phyloP scores from a whole-genome alignment of 176 grass and related monocot genomes.

The Microstegium vimineum region DNA sequence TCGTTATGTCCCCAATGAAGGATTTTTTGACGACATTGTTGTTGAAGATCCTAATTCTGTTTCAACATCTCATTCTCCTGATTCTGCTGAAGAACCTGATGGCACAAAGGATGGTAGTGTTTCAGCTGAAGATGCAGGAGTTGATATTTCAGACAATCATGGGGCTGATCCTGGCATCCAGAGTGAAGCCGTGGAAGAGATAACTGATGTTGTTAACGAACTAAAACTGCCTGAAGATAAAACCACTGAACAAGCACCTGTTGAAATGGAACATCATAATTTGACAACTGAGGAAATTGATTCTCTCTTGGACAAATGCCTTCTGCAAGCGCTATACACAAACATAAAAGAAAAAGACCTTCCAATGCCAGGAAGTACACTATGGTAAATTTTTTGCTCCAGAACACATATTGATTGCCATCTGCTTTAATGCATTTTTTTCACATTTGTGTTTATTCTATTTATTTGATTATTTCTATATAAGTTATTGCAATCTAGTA shows the following conservation, averaged over 20 bases:
- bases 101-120: conserved; percentile 11
- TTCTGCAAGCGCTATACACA: conserved; percentile 85
- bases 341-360: conserved; percentile 86
- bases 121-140: conserved; percentile 22
- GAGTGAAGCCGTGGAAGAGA: conserved; percentile 43
- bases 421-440: not conserved
- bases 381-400: conserved; percentile 56
- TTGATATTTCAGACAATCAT: conserved; percentile 38
- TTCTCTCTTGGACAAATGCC: conserved; percentile 77
- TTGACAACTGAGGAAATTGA: conserved; percentile 84
- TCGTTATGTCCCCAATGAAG: conserved; percentile 8
- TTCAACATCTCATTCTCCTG: conserved; percentile 29
- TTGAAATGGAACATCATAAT: conserved; percentile 63
- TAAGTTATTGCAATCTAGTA: not conserved
- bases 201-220: conserved; percentile 39
- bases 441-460: not conserved
- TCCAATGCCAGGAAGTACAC: conserved; percentile 81
- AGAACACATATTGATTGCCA: not conserved
- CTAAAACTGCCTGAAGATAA: conserved; percentile 48
- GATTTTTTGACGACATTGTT: no score
- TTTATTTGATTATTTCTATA: not conserved
- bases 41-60: conserved; percentile 25
- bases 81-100: conserved; percentile 36
- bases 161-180: conserved; percentile 26
- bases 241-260: conserved; percentile 35